These are phyloP conservation scores for Monilinia fructicola DNA, from an alignment of 2,329 filamentous ascomycete genomes.

Conservation along the genomic window DNA sequence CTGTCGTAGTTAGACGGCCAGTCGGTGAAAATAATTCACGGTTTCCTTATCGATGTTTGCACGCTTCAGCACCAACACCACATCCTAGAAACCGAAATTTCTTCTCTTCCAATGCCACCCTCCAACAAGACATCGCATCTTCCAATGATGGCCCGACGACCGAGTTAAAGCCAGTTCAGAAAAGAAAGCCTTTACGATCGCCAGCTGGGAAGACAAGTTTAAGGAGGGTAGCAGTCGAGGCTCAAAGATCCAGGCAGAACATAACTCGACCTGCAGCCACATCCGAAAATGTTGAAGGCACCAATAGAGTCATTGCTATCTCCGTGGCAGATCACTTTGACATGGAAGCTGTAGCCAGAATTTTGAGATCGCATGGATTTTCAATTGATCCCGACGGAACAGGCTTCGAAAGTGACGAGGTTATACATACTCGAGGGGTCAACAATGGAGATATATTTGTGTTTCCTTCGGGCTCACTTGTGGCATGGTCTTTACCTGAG, in stretches of 20 bases:
- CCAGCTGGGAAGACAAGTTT: conserved; percentile 69
- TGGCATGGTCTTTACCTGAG: conserved; percentile 84
- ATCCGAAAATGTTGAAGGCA: conserved; percentile 42
- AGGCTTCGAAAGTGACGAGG: conserved; percentile 60
- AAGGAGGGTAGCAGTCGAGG: conserved; percentile 81
- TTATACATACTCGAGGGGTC: conserved; percentile 60
- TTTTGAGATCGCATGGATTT: conserved; percentile 59
- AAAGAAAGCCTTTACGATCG: conserved; percentile 50
- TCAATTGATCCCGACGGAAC: conserved; percentile 61
- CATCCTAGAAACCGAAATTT: conserved; percentile 58
- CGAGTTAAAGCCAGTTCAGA: conserved; percentile 27
- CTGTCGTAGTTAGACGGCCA: conserved; percentile 26
- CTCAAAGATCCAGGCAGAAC: conserved; percentile 60
- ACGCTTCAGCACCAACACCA: conserved; percentile 45
- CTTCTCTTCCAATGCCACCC: conserved; percentile 63
- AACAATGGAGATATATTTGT: conserved; percentile 86
- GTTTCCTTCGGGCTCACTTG: conserved; percentile 90
- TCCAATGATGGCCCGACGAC: background rate
- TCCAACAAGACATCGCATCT: conserved; percentile 43
- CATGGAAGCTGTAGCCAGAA: conserved; percentile 59
- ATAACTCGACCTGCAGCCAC: conserved; percentile 29
- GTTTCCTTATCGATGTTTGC: conserved; percentile 20
- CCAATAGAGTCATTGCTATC: conserved; percentile 53
- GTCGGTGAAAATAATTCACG: conserved; percentile 28
- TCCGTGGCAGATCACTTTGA: conserved; percentile 64